Conservation (phyloP, 2,329 filamentous ascomycete genomes). For the Drechslerella stenobrocha region DNA sequence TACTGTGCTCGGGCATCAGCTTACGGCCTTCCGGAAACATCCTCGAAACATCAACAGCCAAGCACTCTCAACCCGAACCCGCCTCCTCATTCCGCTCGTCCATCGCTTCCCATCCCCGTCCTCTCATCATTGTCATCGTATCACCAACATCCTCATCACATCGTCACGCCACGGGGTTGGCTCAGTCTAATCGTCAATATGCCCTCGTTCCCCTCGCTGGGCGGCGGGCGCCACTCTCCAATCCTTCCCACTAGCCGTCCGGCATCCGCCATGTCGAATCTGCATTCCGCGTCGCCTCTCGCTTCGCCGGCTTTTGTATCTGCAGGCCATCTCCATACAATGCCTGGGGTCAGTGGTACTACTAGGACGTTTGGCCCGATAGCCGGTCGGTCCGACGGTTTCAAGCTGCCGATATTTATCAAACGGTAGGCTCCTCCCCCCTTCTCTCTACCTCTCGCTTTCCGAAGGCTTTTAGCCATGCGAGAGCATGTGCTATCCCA, state of each 20-base stretch:
- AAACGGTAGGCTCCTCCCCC: slow-evolving; percentile 23
- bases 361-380: slow-evolving; percentile 41
- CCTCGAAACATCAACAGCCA: slow-evolving; percentile 8
- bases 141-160: slow-evolving; percentile 12
- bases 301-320: slow-evolving; percentile 40
- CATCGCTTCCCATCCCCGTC: not conserved
- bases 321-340: slow-evolving; percentile 38
- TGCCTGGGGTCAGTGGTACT: slow-evolving; percentile 37
- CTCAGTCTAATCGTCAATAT: not conserved
- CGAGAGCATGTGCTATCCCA: not conserved
- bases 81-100: slow-evolving; percentile 8
- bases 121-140: not conserved
- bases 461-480: not conserved
- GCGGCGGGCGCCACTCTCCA: slow-evolving; percentile 36
- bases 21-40: slow-evolving; percentile 26
- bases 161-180: slow-evolving; percentile 30
- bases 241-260: slow-evolving; percentile 43
- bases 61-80: slow-evolving; percentile 3
- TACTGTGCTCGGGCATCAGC: too few species aligned
- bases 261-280: slow-evolving; percentile 27
- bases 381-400: slow-evolving; percentile 39
- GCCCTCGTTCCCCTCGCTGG: slow-evolving; percentile 40
- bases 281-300: slow-evolving; percentile 22
- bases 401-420: slow-evolving; percentile 40
- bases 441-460: not conserved